Evolutionary conservation across 2,329 filamentous ascomycete species (phyloP), one percentile per base, ranked within the genome.

Genomic region (Alternaria sp.): DNA sequence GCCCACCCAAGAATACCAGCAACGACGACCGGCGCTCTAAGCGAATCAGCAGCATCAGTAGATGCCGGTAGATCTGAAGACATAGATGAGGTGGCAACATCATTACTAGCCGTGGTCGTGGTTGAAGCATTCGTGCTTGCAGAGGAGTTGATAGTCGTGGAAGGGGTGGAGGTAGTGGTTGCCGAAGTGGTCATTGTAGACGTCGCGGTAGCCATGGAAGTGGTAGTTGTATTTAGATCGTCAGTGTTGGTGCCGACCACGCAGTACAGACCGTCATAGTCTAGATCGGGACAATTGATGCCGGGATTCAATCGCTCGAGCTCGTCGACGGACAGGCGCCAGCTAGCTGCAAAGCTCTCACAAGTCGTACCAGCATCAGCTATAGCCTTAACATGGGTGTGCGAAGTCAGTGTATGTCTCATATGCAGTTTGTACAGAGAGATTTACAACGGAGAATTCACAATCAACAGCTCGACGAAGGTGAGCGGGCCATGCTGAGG

Each of bases 221-320:
- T 22, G 14, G 46, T 20, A 50, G 46, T 34, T 25, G 30, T 34
- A 43, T 25, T n/a, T 4, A 38, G 38, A 22, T 54, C 40, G 51
- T 54, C 38, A 27, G 27, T 54, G 38, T 44, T 25, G 28, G 51
- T 54, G 40, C 51, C 51, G 14, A 54, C 43, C 25, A 55, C 53
- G 22, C 53, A 45, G 32, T 48, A 55, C 28, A n/a, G 11, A 10
- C 36, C 25, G n/a, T 25, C 28, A 10, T 12, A 20, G 27, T 48
- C 40, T 5, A 48, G 41, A 25, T 38, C 14, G 28, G 53, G 41
- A 30, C 53, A 55, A 34, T 5, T 55, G 43, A 55, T 48, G 25
- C 28, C 43, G 41, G 43, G 53, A 20, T 55, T 55, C 41, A 55
- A 30, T 4, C 30, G 27, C 32, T 55, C 45, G 40, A 55, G 53